Base-by-base conservation (phyloP, 2,329 filamentous ascomycete species). In the Calonectria pteridis region DNA sequence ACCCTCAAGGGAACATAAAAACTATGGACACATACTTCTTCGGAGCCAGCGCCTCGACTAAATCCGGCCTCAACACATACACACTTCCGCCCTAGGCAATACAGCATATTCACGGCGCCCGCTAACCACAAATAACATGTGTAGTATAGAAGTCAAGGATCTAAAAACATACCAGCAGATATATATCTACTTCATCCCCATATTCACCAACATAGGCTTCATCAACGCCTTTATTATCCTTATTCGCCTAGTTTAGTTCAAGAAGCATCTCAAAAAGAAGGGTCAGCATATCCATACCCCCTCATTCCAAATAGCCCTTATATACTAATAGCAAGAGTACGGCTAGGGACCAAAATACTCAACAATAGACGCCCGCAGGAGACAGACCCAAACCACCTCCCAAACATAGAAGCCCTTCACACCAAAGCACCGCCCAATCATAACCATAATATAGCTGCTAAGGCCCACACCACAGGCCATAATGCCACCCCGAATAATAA, bases 81-180 rank as follows among this genome's bases (percentile, higher is more conserved):
- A 84, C 80, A 37, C 18, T 6, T 31, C 50, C 49, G 59, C 26
- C 29, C 23, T 16, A 40, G 28, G 50, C 20, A 28, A 16, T 33
- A 65, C 43, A 11, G 53, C 51, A 68, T 11, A 40, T 33, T 23
- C 31, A 50, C 26, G 4, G n/a, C n/a, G n/a, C 46, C 18, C 26
- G 51, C 76, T 79, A 75, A 79, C 51, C 20, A 37, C 59, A 40
- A 26, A 29, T 3, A 18, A 10, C 23, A 11, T 14, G 14, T n/a
- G 23, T 55, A 90, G 88, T 16, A 77, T 89, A 46, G 88, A 90
- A 77, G 78, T 90, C 62, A 89, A 89, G 46, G 80, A 82, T 1
- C 78, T 90, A 14, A 84, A 84, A 73, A 84, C 82, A 0, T 90
- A 89, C 71, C 89, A 90, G 76, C 89, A 90, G 76, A 72, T 90